Evolutionary conservation across 2,329 filamentous ascomycete species (phyloP).

Genomic region (Fusarium lateritium): DNA sequence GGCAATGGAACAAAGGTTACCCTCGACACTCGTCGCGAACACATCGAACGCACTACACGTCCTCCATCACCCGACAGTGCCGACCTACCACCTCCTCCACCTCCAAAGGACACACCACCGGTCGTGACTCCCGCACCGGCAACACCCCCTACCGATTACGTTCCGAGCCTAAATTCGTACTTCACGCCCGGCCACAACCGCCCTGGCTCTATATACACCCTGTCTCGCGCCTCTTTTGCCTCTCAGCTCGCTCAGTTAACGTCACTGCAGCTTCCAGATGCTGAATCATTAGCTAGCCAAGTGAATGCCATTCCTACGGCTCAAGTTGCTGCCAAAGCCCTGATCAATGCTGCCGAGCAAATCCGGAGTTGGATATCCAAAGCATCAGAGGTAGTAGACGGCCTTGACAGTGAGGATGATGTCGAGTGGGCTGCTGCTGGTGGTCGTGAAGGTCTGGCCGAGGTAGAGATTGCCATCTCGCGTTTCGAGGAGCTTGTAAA

Average conservation of each 20-base stretch:
- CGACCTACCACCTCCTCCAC: constrained; percentile 57
- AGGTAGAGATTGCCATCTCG: constrained; percentile 80
- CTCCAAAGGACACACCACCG: constrained; percentile 60
- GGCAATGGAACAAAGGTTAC: constrained; percentile 77
- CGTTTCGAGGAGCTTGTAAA: constrained; percentile 92
- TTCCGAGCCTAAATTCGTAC: constrained; percentile 70
- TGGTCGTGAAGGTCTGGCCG: constrained; percentile 83
- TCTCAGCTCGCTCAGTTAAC: constrained; percentile 94
- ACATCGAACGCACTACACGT: constrained; percentile 66
- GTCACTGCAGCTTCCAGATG: constrained; percentile 89
- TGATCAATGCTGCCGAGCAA: constrained; percentile 90
- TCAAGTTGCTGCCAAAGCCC: constrained; percentile 83
- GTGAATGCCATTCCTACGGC: constrained; percentile 90
- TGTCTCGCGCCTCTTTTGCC: constrained; percentile 92
- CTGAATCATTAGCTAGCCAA: constrained; percentile 84
- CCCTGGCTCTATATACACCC: constrained; percentile 90
- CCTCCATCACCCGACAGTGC: constrained; percentile 56
- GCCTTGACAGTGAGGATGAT: constrained; percentile 94
- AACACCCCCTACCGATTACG: constrained; percentile 59
- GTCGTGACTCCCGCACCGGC: constrained; percentile 46
- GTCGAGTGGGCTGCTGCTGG: constrained; percentile 96
- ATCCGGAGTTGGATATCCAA: constrained; percentile 96
- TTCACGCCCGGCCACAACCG: constrained; percentile 78
- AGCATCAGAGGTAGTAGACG: constrained; percentile 88
- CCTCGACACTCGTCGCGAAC: constrained; percentile 69